phyloP scores from a whole-genome alignment of 2,329 filamentous ascomycete species.

The Scedosporium boydii region DNA sequence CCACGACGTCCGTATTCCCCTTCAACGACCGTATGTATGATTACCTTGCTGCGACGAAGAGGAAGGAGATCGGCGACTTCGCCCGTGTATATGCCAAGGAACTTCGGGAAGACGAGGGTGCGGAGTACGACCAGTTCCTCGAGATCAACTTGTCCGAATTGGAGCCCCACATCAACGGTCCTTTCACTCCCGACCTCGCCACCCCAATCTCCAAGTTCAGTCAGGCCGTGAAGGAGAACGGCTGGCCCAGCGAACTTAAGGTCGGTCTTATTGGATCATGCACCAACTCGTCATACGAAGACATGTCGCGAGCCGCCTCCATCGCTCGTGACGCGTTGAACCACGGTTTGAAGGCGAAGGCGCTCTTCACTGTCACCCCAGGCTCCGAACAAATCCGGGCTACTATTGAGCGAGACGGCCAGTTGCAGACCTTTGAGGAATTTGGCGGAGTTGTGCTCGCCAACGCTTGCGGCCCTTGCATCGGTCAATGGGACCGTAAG shows the following conservation, averaged over 20 bases:
- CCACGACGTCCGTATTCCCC: slow-evolving; percentile 91
- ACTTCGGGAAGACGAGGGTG: slow-evolving; percentile 78
- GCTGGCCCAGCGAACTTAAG: slow-evolving; percentile 94
- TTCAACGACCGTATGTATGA: slow-evolving; percentile 98
- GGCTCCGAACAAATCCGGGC: slow-evolving; percentile 95
- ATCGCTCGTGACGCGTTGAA: slow-evolving; percentile 85
- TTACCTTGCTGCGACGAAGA: slow-evolving; percentile 87
- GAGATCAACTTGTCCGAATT: slow-evolving; percentile 93
- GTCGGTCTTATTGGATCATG: slow-evolving; percentile 96
- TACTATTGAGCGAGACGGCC: slow-evolving; percentile 82
- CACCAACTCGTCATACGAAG: slow-evolving; percentile 81
- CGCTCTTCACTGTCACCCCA: slow-evolving; percentile 88
- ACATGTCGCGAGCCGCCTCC: slow-evolving; percentile 88
- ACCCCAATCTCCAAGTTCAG: slow-evolving; percentile 98
- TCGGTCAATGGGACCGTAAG: slow-evolving; percentile 88
- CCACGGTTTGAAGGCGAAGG: slow-evolving; percentile 89
- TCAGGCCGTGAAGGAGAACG: slow-evolving; percentile 85
- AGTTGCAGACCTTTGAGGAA: slow-evolving; percentile 90
- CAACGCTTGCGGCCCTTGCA: slow-evolving; percentile 89
- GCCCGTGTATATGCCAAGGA: slow-evolving; percentile 75
- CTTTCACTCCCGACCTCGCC: slow-evolving; percentile 95
- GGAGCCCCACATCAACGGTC: slow-evolving; percentile 97
- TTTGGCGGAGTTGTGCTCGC: slow-evolving; percentile 91
- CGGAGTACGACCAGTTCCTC: slow-evolving; percentile 91
- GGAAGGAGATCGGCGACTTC: slow-evolving; percentile 82